phyloP scores from a whole-genome alignment of 2,329 filamentous ascomycete species.

The Ophiostoma australiae region DNA sequence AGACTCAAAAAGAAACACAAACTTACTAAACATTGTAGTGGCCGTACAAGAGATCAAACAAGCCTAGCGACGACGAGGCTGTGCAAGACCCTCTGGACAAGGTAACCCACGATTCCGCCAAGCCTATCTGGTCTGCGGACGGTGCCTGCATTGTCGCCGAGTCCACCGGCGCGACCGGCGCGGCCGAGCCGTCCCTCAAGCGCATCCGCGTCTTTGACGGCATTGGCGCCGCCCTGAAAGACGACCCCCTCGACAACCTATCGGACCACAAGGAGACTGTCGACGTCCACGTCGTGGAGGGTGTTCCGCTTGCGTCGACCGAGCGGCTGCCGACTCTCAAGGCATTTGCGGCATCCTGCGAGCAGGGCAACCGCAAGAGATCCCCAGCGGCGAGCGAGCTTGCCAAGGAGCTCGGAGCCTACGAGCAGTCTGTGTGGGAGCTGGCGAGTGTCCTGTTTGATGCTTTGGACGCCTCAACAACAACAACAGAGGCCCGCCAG shows the following conservation, averaged over 20 bases:
- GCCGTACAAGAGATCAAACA: constrained; percentile 76
- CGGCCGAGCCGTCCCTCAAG: constrained; percentile 28
- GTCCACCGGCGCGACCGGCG: constrained; percentile 13
- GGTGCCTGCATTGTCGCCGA: constrained; percentile 51
- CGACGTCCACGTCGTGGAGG: constrained; percentile 49
- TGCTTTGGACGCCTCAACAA: constrained; percentile 43
- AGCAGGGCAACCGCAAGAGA: constrained; percentile 35
- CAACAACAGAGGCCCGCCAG: constrained; percentile 37
- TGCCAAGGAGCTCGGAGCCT: constrained; percentile 36
- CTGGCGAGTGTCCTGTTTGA: constrained; percentile 85
- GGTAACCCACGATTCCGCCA: constrained; percentile 66
- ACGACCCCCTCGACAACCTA: constrained; percentile 25
- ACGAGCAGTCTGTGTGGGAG: constrained; percentile 78
- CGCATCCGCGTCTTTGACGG: constrained; percentile 23
- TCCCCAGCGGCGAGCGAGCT: constrained; percentile 36
- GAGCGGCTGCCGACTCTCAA: constrained; percentile 44
- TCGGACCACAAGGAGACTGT: constrained; percentile 51
- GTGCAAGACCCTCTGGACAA: constrained; percentile 58
- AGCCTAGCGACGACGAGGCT: constrained; percentile 58
- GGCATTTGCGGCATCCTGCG: constrained; percentile 41
- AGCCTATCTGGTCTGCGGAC: constrained; percentile 72
- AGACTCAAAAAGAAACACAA: constrained; percentile 22
- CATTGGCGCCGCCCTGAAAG: neutral
- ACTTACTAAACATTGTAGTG: constrained; percentile 61
- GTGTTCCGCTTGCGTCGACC: constrained; percentile 51